Evolutionary conservation across 2,329 filamentous ascomycete species (phyloP).

Genomic region (Onygena corvina): DNA sequence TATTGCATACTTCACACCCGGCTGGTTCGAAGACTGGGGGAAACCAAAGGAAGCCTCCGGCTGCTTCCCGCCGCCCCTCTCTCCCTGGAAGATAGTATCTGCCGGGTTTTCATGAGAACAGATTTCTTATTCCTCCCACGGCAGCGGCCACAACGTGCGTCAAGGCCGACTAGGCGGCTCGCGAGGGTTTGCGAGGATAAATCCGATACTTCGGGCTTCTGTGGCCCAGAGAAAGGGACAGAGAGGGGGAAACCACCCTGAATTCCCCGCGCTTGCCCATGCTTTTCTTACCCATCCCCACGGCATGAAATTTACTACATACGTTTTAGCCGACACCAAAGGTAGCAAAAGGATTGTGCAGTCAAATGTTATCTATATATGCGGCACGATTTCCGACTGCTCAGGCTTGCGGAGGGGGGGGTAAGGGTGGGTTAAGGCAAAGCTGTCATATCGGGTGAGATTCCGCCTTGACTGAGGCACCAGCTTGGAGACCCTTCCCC

Average conservation of each 20-base stretch:
- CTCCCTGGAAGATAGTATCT: neutral
- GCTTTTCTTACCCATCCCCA: neutral
- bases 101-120: no score
- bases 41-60: neutral
- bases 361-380: neutral
- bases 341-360: neutral
- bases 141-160: neutral
- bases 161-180: no score
- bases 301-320: neutral
- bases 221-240: neutral
- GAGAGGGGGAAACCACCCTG: neutral
- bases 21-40: no score
- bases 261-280: neutral
- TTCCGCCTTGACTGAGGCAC: neutral
- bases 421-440: neutral
- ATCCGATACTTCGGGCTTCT: no score
- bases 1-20: no score
- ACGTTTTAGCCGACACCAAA: neutral
- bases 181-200: no score
- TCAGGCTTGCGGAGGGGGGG: neutral
- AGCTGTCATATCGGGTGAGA: neutral
- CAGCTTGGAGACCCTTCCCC: neutral
- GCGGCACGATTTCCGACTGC: slow-evolving; percentile 1
- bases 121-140: neutral
- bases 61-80: slow-evolving; percentile 1